A percentile compares a stretch with the other conserved stretches of the same genome.
Evolutionary conservation across 2,329 filamentous ascomycete species (phyloP).

Genomic region (Trichoderma lentiforme): DNA sequence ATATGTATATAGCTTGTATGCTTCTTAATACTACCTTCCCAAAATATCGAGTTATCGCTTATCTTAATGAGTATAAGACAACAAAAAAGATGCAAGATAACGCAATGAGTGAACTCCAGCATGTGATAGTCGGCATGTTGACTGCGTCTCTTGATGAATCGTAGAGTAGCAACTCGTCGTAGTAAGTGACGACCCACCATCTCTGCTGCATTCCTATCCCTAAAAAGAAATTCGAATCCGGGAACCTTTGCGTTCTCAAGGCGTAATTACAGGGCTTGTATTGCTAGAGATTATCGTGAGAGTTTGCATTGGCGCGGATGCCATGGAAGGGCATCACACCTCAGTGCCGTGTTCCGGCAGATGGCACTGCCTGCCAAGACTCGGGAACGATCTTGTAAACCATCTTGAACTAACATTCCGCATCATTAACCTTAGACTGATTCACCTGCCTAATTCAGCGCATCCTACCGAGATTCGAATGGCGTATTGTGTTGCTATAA

Average conservation of each 20-base stretch:
- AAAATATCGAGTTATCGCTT: background rate
- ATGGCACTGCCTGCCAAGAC: background rate
- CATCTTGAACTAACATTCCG: background rate
- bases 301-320: background rate
- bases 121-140: background rate
- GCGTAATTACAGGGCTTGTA: constrained; percentile 3
- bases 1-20: background rate
- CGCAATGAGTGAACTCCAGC: background rate
- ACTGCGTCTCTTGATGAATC: background rate
- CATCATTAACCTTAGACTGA: background rate
- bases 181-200: background rate
- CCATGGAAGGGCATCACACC: background rate
- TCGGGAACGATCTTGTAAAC: background rate
- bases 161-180: background rate
- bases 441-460: background rate
- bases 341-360: background rate
- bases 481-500: background rate
- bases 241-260: background rate
- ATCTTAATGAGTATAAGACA: background rate
- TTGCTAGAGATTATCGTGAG: background rate
- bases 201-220: background rate
- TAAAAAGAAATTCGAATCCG: background rate
- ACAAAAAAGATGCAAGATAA: background rate
- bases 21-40: background rate
- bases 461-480: background rate